Evolutionary conservation across 345 rosid genomes (phyloP), one percentile per base, ranked within the genome.

Genomic region (Populus deltoides): DNA sequence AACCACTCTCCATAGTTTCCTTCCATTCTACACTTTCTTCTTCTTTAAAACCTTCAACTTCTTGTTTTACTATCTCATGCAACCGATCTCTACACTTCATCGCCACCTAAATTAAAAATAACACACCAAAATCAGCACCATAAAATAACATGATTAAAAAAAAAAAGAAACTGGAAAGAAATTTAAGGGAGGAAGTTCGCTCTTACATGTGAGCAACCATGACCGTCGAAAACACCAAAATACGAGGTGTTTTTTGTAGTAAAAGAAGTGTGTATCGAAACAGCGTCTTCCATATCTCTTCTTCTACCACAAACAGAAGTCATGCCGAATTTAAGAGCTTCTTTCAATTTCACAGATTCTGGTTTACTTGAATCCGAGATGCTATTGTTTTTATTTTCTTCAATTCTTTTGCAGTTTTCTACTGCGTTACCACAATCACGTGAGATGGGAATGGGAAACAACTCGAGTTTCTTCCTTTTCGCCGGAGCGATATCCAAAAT

Each of bases 251-350:
- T 71, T 18, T 17, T 55, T 10, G 59, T 8, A 20, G 74, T 13
- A 16, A 93, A 82, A 3, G 82, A 81, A 5, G 91, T 83, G 31
- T 84, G 90, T 12, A 90, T 74, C 0, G 97, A 88, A 1, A 96
- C 95, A 4, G 98, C 90, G 72, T 96, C 99, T 83, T 96, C 99
- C 99, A 96, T 96, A 45, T 93, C 98, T 59, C 99, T 70, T 77
- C 99, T 83, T 72, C 97, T 82, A 1, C 99, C 99, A 65, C 99
- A 94, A 47, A 96, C 90, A 7, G 99, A 96, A 45, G 97, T 94
- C 89, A 86, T 80, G 1, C 98, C 99, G 12, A 84, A 89, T 83
- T 86, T 92, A 1, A 91, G 92, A 22, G 53, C 2, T 0, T 74
- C 81, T 31, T 53, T 75, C 51, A 6, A 53, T 53, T 70, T 55